Evolutionary conservation across 176 grass and related monocot species (phyloP), one percentile per base, ranked within the genome.

Genomic region (Carex cristatella): DNA sequence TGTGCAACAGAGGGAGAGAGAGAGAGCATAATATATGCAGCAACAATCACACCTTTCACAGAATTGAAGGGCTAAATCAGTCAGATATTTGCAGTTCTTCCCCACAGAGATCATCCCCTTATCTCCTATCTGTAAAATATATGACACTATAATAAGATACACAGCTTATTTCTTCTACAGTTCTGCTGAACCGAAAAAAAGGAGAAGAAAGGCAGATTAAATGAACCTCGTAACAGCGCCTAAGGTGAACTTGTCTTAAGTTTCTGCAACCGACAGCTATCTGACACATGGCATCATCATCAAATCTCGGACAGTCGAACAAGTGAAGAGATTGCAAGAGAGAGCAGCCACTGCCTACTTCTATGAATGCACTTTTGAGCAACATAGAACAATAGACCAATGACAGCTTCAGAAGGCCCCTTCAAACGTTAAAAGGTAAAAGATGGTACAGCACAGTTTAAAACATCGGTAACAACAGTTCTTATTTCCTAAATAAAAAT

Each of bases 351-450:
- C 79, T 88, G 74, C 92, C 95, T 82, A 98, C 85, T 90, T 98
- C 95, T 54, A 91, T 51, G 85, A 98, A 94, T 82, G 92, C 91
- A 91, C 80, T 94, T 82, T 93, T 91, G 35, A 59, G 84, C 61
- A 98, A 88, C 88, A 92, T 93, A 81, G 91, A 90, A 78, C 95
- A 94, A 65, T 90, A 94, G 69, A 94, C 86, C 75, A 98, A 87
- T 80, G 89, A 90, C 3, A 98, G 73, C 84, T 98, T 89, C 89
- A 90, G 40, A 86, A 98, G 92, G 27, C 86, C 87, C 82, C 95
- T 90, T 87, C 9, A 75, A 71, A 67, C 7, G 89, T 78, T 78
- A 81, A 49, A 58, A 87, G 13, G 23, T 33, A 54, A 23, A 13
- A 18, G 42, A 57, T 42, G n/a, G 0, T 23, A 42, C 11, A 19